These are phyloP conservation scores for Clavispora fructus DNA, from an alignment of 805 yeast species.

Conservation along the genomic window DNA sequence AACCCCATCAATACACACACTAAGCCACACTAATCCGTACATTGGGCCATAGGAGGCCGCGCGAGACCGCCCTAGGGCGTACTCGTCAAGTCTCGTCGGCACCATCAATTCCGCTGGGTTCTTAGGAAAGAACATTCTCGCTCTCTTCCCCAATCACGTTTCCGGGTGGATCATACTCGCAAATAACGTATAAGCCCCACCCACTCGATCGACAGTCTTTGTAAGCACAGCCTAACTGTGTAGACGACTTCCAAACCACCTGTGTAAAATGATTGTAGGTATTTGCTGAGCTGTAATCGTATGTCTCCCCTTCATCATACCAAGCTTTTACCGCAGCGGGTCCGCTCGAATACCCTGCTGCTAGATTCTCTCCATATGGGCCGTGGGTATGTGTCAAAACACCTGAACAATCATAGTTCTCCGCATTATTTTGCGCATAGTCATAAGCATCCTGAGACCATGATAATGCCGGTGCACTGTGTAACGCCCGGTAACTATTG, in stretches of 20 bases:
- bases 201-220: slow-evolving; percentile 25
- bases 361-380: slow-evolving; percentile 37
- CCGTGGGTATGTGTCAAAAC: slow-evolving; percentile 34
- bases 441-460: slow-evolving; percentile 29
- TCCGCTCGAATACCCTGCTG: slow-evolving; percentile 29
- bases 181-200: slow-evolving; percentile 30
- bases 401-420: slow-evolving; percentile 34
- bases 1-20: no score
- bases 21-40: no score
- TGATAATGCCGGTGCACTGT: slow-evolving; percentile 23
- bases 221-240: slow-evolving; percentile 28
- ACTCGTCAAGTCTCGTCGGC: no score
- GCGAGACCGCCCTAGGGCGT: no score
- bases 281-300: slow-evolving; percentile 20
- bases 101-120: no score
- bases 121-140: slow-evolving; percentile 19
- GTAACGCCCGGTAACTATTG: slow-evolving; percentile 27
- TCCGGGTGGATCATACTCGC: slow-evolving; percentile 33
- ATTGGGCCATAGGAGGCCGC: no score
- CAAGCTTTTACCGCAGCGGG: slow-evolving; percentile 33
- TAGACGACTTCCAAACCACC: slow-evolving; percentile 26
- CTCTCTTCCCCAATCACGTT: slow-evolving; percentile 26
- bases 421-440: slow-evolving; percentile 31
- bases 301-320: slow-evolving; percentile 34
- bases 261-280: slow-evolving; percentile 29